Evolutionary conservation across 2,329 filamentous ascomycete species (phyloP).

Genomic region (Calycina marina): DNA sequence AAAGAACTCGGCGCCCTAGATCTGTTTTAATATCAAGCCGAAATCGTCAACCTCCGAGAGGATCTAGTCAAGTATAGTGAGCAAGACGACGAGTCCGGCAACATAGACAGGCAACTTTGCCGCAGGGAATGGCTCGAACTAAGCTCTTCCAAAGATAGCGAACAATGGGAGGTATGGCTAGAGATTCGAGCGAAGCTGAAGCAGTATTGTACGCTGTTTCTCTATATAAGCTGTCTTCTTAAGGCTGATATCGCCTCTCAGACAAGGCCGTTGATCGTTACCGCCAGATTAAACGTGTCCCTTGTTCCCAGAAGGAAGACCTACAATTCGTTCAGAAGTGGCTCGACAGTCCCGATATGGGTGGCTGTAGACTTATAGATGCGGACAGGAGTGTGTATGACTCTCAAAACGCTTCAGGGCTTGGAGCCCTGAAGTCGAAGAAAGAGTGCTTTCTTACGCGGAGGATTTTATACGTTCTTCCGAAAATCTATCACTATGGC

Average conservation of each 20-base stretch:
- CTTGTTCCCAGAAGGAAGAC: slow-evolving; percentile 1
- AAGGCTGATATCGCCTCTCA: background rate
- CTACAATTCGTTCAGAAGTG: slow-evolving; percentile 3
- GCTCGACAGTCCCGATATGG: slow-evolving; percentile 3
- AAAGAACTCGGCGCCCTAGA: slow-evolving; percentile 3
- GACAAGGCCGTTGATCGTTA: slow-evolving; percentile 4
- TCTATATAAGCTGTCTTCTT: background rate
- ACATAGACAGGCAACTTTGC: slow-evolving; percentile 1
- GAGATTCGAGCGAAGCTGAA: slow-evolving; percentile 3
- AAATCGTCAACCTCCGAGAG: slow-evolving; percentile 4
- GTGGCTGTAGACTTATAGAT: slow-evolving; percentile 1
- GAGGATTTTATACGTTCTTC: slow-evolving; percentile 1
- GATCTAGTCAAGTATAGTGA: background rate
- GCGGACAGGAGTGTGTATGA: slow-evolving; percentile 2
- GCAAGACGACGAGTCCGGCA: slow-evolving; percentile 1
- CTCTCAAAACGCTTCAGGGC: background rate
- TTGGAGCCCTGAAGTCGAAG: slow-evolving; percentile 1
- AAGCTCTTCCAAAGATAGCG: background rate
- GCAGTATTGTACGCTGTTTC: slow-evolving; percentile 2
- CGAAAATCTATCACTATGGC: slow-evolving; percentile 1
- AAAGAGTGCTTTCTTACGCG: slow-evolving; percentile 1
- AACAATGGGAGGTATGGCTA: slow-evolving; percentile 2
- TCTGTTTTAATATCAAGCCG: slow-evolving; percentile 4
- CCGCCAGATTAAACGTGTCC: slow-evolving; percentile 1
- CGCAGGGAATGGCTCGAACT: slow-evolving; percentile 1